Evolutionary conservation across 202 grass and related monocot genomes (phyloP), one percentile per base, ranked within the genome.

Genomic region (Tripidium arundinaceum): DNA sequence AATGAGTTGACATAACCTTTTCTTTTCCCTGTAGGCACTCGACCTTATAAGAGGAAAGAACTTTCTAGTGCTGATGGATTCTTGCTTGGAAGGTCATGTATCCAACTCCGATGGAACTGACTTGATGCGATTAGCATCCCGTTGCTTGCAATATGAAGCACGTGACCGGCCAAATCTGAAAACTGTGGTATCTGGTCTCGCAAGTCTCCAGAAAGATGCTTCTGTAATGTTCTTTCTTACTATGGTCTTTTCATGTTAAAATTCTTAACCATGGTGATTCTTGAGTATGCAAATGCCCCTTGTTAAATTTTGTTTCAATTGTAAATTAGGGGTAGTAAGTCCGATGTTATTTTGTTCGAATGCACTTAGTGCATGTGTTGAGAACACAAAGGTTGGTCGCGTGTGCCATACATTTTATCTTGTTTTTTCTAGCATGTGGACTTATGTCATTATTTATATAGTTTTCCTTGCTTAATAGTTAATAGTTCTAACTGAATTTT

Each of bases 71-170:
- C 68, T 99, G 74, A 96, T 99, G 88, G 96, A 99, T 78, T 99
- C 92, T 18, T 96, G 96, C 87, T 86, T 99, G 72, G 92, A 99
- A 81, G 92, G 90, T 43, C 96, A 93, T 80, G 90, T 99, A 72
- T 91, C 90, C 61, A 90, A 80, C 79, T 88, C 90, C 29, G 90
- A 96, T 83, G 96, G 92, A 61, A 88, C 80, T 33, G 92, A 99
- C 18, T 81, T 99, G 77, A 89, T 93, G 64, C 76, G 90, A 79
- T 83, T 99, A 66, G 89, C 87, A 63, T 99, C 92, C 8, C 83
- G 89, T 38, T 96, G 90, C 59, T 88, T 99, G 79, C 89, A 93
- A 68, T 96, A 93, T 89, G 96, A 96, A 83, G 84, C 88, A 77
- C 86, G 92, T 7, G 96, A 99, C 46, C 79, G 96, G n/a, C 90